Percentiles rank a stretch among this genome's conserved stretches.
These are phyloP conservation scores for Metarhizium humberi DNA, from an alignment of 2,329 filamentous ascomycete species.

Conservation along the genomic window DNA sequence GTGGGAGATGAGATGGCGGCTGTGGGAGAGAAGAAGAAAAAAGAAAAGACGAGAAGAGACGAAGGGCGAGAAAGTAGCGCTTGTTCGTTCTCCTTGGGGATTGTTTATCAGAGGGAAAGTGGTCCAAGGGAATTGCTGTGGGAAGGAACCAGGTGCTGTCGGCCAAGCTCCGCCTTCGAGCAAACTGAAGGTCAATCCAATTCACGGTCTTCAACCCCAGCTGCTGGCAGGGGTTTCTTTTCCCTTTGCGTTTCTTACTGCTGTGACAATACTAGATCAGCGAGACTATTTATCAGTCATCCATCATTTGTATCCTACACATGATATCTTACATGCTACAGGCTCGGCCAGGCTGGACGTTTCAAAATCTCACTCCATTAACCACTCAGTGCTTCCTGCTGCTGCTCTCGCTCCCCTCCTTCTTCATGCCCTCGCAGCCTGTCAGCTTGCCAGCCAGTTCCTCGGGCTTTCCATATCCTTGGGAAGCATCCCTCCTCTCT, in stretches of 20 bases:
- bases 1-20: conserved; percentile 6
- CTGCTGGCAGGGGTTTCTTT: too few species aligned
- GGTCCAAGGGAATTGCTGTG: neutral
- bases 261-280: too few species aligned
- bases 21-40: neutral
- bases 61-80: neutral
- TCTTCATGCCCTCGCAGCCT: conserved; percentile 62
- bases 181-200: neutral
- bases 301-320: too few species aligned
- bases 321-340: too few species aligned
- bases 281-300: too few species aligned
- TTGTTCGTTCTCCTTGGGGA: neutral
- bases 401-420: conserved; percentile 46
- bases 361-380: neutral
- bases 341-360: neutral
- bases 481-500: conserved; percentile 42
- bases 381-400: conserved; percentile 21
- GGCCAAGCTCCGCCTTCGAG: neutral
- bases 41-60: neutral
- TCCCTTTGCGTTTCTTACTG: too few species aligned
- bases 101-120: neutral
- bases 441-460: conserved; percentile 53
- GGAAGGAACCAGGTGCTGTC: neutral
- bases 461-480: conserved; percentile 55
- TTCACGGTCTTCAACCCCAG: neutral